Evolutionary conservation across 495 filamentous ascomycete species (phyloP).

Genomic region (Lasiosphaeriaceae sp.): DNA sequence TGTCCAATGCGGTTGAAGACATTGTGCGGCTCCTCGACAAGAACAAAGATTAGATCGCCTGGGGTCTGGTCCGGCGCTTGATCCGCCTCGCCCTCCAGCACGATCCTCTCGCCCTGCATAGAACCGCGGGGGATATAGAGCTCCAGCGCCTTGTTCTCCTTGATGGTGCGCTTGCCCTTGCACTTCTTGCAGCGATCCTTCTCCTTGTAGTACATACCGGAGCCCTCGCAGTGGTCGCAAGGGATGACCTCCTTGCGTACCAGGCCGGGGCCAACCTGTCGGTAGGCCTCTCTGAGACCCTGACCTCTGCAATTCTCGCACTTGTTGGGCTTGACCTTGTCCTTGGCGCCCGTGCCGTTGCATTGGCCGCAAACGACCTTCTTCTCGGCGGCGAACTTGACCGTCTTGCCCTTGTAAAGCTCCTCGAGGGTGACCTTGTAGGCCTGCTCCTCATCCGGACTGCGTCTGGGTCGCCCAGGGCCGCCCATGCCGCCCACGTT

Average conservation of each 20-base stretch:
- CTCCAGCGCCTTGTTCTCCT: conserved; percentile 88
- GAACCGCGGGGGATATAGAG: conserved; percentile 92
- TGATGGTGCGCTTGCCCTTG: conserved; percentile 78
- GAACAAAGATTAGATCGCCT: conserved; percentile 85
- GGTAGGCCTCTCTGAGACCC: conserved; percentile 68
- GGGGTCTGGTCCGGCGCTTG: conserved; percentile 87
- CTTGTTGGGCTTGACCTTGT: conserved; percentile 79
- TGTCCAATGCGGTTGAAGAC: conserved; percentile 75
- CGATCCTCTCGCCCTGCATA: conserved; percentile 82
- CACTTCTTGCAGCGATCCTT: conserved; percentile 99
- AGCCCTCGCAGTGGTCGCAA: conserved; percentile 76
- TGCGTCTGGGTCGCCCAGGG: conserved; percentile 61
- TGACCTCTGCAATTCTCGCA: conserved; percentile 79
- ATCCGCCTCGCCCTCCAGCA: conserved; percentile 91
- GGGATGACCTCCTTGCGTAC: conserved; percentile 68
- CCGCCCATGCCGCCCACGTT: conserved; percentile 54
- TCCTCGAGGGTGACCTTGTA: conserved; percentile 91
- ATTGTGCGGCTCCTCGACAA: conserved; percentile 77
- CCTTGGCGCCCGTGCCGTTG: conserved; percentile 87
- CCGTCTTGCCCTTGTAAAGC: conserved; percentile 96
- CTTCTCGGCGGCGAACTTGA: conserved; percentile 90
- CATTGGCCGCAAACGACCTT: conserved; percentile 83
- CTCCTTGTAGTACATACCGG: conserved; percentile 79
- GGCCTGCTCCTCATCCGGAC: conserved; percentile 79
- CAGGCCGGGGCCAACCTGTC: conserved; percentile 74